A percentile compares a stretch with the other conserved stretches of the same genome.
Evolutionary conservation across 176 grass and related monocot genomes (phyloP).

Genomic region (Oryza glumipatula): DNA sequence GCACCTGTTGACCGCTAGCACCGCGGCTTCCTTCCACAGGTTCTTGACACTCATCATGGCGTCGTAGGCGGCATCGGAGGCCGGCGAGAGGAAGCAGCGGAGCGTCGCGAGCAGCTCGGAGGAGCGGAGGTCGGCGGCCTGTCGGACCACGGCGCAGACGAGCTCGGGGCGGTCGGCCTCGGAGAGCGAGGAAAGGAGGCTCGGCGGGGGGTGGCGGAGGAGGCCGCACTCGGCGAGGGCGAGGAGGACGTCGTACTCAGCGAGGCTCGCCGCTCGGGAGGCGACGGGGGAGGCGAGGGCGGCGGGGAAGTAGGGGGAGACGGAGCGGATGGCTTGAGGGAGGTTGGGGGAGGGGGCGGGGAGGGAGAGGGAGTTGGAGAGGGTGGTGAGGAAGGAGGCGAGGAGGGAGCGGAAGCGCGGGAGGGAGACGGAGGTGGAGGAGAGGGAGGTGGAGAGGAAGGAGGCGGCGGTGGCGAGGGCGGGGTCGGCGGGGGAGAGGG

Average conservation of each 20-base stretch:
- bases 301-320: slow-evolving; percentile 47
- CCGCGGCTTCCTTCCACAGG: slow-evolving; percentile 64
- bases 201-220: slow-evolving; percentile 41
- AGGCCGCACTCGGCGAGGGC: slow-evolving; percentile 53
- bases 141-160: slow-evolving; percentile 61
- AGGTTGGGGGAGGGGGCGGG: neutral
- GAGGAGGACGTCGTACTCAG: slow-evolving; percentile 45
- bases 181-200: slow-evolving; percentile 50
- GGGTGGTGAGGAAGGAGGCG: slow-evolving; percentile 46
- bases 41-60: slow-evolving; percentile 59
- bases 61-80: slow-evolving; percentile 56
- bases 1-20: slow-evolving; percentile 54
- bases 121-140: slow-evolving; percentile 63
- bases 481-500: slow-evolving; percentile 52
- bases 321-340: slow-evolving; percentile 28
- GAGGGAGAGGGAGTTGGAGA: slow-evolving; percentile 44
- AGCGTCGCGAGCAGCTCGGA: slow-evolving; percentile 61
- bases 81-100: slow-evolving; percentile 63
- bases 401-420: slow-evolving; percentile 47
- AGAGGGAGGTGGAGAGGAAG: slow-evolving; percentile 34
- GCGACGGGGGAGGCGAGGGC: slow-evolving; percentile 43
- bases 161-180: slow-evolving; percentile 43
- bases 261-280: slow-evolving; percentile 41
- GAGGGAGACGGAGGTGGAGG: slow-evolving; percentile 30
- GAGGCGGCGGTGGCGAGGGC: slow-evolving; percentile 47